A percentile compares a stretch with the other conserved stretches of the same genome.
phyloP scores from a whole-genome alignment of 176 grass and related monocot species.

The Coix lacrymajobi region DNA sequence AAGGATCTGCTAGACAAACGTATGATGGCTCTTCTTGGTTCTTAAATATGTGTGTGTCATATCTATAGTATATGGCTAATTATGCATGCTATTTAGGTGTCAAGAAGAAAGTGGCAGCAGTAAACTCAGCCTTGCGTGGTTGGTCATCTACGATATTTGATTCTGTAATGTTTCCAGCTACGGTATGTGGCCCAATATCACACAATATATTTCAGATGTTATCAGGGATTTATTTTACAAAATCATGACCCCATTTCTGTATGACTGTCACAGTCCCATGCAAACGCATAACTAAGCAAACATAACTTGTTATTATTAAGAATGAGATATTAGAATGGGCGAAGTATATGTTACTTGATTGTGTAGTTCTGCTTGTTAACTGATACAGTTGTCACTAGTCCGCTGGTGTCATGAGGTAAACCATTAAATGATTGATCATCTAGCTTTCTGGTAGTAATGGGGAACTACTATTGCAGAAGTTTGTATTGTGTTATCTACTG shows the following conservation, averaged over 20 bases:
- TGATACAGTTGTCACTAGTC: background rate
- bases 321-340: background rate
- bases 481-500: background rate
- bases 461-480: background rate
- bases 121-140: conserved; percentile 34
- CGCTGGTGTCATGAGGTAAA: background rate
- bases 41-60: background rate
- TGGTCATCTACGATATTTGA: conserved; percentile 33
- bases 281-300: background rate
- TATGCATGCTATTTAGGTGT: conserved; percentile 36
- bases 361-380: background rate
- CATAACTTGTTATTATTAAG: background rate
- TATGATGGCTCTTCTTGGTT: conserved; percentile 18
- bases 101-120: conserved; percentile 58
- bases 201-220: background rate
- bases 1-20: conserved; percentile 41
- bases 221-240: background rate
- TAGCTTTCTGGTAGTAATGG: background rate
- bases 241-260: background rate
- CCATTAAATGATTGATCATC: background rate
- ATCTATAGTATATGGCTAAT: background rate
- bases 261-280: background rate
- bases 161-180: conserved; percentile 32
- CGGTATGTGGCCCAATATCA: conserved; percentile 27
- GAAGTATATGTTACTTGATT: background rate